phyloP scores from a whole-genome alignment of 1,284 basidiomycete species.

The Sanguinoderma infundibulare region DNA sequence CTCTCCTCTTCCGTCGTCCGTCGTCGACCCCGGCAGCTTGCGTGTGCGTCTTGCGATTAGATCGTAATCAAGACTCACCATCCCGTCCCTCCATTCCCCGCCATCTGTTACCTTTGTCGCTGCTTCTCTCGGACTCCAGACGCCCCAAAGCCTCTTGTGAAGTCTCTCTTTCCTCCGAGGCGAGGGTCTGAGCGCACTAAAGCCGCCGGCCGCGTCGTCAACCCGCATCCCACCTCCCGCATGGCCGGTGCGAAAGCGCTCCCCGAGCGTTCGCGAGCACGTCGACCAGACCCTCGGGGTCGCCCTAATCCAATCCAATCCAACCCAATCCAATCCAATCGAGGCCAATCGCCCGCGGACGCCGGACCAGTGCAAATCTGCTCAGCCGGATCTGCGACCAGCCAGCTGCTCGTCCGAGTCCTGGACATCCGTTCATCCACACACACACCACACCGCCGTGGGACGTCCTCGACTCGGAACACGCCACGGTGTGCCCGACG shows the following conservation, averaged over 20 bases:
- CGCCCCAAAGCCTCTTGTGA: background rate
- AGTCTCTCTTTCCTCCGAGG: background rate
- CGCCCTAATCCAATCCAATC: too few species aligned
- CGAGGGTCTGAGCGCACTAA: background rate
- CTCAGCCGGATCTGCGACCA: background rate
- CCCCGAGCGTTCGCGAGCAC: background rate
- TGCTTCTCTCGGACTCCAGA: too few species aligned
- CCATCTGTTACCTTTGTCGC: too few species aligned
- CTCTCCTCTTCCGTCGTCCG: background rate
- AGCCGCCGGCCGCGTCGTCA: background rate
- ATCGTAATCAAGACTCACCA: background rate
- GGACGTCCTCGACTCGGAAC: background rate
- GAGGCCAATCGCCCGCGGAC: background rate
- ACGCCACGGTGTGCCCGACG: background rate
- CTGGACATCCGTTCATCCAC: too few species aligned
- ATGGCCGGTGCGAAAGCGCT: background rate
- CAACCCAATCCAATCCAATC: too few species aligned
- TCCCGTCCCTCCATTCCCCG: too few species aligned
- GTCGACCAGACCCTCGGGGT: too few species aligned
- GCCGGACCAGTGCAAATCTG: background rate
- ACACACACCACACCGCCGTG: too few species aligned
- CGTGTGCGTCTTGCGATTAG: background rate
- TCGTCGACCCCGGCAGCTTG: background rate
- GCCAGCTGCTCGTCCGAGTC: too few species aligned
- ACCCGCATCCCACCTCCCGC: background rate